phyloP scores from a whole-genome alignment of 495 filamentous ascomycete species.

The Hapsidospora chrysogenum region DNA sequence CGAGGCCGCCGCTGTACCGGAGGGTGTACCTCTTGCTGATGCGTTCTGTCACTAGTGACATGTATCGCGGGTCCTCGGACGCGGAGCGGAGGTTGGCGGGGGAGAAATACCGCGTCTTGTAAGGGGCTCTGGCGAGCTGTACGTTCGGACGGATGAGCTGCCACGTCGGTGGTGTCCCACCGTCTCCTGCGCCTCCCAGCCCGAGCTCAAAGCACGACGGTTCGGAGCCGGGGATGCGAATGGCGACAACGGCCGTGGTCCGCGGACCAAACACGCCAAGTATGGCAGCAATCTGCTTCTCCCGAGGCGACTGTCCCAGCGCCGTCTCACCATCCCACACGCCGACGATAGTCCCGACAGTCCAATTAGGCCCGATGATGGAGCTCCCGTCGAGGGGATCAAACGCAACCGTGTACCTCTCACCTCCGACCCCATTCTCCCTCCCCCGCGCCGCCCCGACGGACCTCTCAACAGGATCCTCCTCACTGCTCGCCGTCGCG shows the following conservation, averaged over 20 bases:
- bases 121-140: conserved; percentile 9
- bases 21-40: conserved; percentile 28
- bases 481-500: conserved; percentile 31
- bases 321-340: conserved; percentile 30
- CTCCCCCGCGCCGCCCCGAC: not conserved
- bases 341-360: conserved; percentile 34
- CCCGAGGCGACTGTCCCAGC: conserved; percentile 15
- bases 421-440: conserved; percentile 4
- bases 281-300: conserved; percentile 24
- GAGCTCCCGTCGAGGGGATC: conserved; percentile 37
- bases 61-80: conserved; percentile 22
- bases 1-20: conserved; percentile 33
- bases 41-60: conserved; percentile 20
- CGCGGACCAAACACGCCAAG: conserved; percentile 34
- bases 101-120: conserved; percentile 28
- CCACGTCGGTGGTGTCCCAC: conserved; percentile 5
- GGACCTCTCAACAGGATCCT: conserved; percentile 28
- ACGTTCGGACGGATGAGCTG: conserved; percentile 20
- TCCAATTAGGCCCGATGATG: conserved; percentile 36
- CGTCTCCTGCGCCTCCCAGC: conserved; percentile 10
- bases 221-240: conserved; percentile 17
- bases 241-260: conserved; percentile 28
- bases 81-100: conserved; percentile 36
- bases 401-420: conserved; percentile 37
- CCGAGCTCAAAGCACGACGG: conserved; percentile 24